phyloP scores from a whole-genome alignment of 345 rosid species.

The Eucalyptus albens region DNA sequence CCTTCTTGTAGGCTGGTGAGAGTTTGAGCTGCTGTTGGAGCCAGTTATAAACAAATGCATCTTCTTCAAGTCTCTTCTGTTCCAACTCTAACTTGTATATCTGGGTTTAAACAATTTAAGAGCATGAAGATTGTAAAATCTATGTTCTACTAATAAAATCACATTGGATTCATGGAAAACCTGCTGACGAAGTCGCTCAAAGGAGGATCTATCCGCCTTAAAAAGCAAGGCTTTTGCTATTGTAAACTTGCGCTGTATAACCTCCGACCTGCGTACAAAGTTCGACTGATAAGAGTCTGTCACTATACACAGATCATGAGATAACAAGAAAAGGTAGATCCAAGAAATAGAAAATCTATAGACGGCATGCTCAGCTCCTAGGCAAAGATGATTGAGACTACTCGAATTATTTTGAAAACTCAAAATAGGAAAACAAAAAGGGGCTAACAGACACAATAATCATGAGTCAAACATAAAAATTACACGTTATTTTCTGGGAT shows the following conservation, averaged over 20 bases:
- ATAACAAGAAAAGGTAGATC: not conserved
- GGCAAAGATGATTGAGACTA: not conserved
- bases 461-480: not conserved
- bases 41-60: slow-evolving; percentile 85
- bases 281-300: not conserved
- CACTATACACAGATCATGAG: not conserved
- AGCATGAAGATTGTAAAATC: not conserved
- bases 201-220: slow-evolving; percentile 82
- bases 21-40: slow-evolving; percentile 83
- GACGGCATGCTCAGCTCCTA: not conserved
- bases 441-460: not conserved
- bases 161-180: slow-evolving; percentile 10
- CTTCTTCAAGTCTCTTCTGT: slow-evolving; percentile 82
- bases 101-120: slow-evolving; percentile 13
- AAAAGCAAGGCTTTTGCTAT: slow-evolving; percentile 69
- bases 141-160: not conserved
- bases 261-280: slow-evolving; percentile 38
- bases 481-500: not conserved
- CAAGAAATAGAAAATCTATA: not conserved
- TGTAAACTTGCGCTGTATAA: slow-evolving; percentile 66
- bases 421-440: not conserved
- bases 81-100: slow-evolving; percentile 72
- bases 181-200: slow-evolving; percentile 79
- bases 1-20: slow-evolving; percentile 93
- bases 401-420: not conserved